phyloP scores from a whole-genome alignment of 2,329 filamentous ascomycete genomes.

The Arthroderma sp. region DNA sequence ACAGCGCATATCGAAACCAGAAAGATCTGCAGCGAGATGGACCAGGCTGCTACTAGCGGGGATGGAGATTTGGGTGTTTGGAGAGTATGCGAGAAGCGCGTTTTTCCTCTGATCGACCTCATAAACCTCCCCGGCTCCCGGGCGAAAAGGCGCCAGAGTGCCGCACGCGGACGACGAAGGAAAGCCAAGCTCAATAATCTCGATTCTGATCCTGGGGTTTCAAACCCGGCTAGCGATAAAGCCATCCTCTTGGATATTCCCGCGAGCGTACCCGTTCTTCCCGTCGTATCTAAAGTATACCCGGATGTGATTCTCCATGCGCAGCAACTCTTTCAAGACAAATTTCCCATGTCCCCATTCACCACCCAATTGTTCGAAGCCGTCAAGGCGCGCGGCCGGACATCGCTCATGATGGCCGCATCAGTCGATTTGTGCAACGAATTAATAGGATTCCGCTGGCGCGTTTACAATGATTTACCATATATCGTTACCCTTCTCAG shows the following conservation, averaged over 20 bases:
- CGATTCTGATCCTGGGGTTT: too few species aligned
- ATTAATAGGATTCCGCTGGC: conserved; percentile 31
- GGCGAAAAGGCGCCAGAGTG: too few species aligned
- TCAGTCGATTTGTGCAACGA: conserved; percentile 32
- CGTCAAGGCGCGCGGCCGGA: conserved; percentile 28
- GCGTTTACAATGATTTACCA: conserved; percentile 27
- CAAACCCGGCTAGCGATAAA: too few species aligned
- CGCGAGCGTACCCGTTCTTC: conserved; percentile 17
- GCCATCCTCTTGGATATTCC: conserved; percentile 20
- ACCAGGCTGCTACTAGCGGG: conserved; percentile 16
- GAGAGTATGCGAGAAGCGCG: conserved; percentile 25
- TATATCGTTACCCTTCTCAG: conserved; percentile 26
- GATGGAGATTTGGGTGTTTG: conserved; percentile 25
- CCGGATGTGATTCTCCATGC: conserved; percentile 28
- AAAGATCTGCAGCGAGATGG: conserved; percentile 21
- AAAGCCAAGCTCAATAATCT: too few species aligned
- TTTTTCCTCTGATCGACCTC: conserved; percentile 25
- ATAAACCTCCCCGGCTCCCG: too few species aligned
- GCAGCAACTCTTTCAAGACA: conserved; percentile 26
- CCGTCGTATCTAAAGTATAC: conserved; percentile 26
- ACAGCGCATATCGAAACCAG: conserved; percentile 19
- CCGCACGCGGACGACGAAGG: too few species aligned
- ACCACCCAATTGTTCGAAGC: conserved; percentile 28
- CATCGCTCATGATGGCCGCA: conserved; percentile 31
- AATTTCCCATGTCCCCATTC: conserved; percentile 29